phyloP scores from a whole-genome alignment of 2,329 filamentous ascomycete genomes.

The Fusarium siculi region DNA sequence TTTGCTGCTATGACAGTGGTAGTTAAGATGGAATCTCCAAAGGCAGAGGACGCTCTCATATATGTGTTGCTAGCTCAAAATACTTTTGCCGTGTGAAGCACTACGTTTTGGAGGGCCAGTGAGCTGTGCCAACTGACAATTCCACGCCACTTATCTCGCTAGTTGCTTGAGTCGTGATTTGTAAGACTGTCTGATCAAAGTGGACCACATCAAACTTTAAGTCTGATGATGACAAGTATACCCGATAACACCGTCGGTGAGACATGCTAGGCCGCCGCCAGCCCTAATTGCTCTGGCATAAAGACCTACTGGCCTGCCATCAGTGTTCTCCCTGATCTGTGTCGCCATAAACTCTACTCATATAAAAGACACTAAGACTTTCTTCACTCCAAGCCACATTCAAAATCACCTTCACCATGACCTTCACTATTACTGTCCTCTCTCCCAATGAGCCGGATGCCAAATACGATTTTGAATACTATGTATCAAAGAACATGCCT shows the following conservation, averaged over 20 bases:
- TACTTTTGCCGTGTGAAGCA: background rate
- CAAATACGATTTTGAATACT: background rate
- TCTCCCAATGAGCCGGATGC: background rate
- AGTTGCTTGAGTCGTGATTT: background rate
- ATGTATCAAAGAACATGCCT: background rate
- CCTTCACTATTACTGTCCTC: background rate
- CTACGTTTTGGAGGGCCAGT: background rate
- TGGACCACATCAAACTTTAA: background rate
- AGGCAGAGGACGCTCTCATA: background rate
- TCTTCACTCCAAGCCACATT: background rate
- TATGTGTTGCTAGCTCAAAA: background rate
- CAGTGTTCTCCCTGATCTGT: accelerated
- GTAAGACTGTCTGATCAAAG: background rate
- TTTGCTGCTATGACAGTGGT: background rate
- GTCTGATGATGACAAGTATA: background rate
- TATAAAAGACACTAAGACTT: background rate
- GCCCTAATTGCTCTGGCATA: background rate
- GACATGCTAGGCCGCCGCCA: too few relatives aligned
- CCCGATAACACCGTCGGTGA: background rate
- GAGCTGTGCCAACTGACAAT: background rate
- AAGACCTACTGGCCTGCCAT: background rate
- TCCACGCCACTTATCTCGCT: background rate
- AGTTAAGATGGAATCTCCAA: background rate
- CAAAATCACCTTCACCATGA: background rate
- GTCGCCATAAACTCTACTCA: background rate